Evolutionary conservation across 306 rosid genomes (phyloP), one percentile per base, ranked within the genome.

Genomic region (Begonia masoniana): DNA sequence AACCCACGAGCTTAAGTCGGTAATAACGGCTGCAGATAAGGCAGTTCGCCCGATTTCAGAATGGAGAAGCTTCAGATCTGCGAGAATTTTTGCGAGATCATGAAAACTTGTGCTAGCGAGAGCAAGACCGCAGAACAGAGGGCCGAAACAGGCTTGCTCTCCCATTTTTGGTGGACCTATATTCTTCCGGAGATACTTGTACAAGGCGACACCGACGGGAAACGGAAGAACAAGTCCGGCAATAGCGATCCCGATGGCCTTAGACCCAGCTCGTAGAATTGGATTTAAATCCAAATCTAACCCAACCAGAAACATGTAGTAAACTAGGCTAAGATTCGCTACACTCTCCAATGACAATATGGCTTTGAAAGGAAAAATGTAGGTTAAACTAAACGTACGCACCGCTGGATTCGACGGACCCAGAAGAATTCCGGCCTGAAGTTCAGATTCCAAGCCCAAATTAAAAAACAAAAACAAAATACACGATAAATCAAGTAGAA

Each of bases 301-400:
- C 15, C 92, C 95, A 12, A 76, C 82, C 9, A 85, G 43, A 74
- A 85, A 85, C 12, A 85, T 57, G 56, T 78, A 77, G 68, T 76
- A 82, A 31, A 82, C 78, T 1, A 85, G 82, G 24, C 94, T 89
- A 16, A 82, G 70, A 13, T 85, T 79, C 17, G 91, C 95, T 82
- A 85, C 66, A 65, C 87, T 76, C 61, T 85, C 95, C 6, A 82
- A 2, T 50, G 76, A 71, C 77, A 79, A 62, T 45, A 76, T 78
- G 71, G 91, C 78, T 50, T 69, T 74, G 15, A 74, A 53, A 47
- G 92, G 95, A 63, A 85, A 85, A 1, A 85, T 4, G 39, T 4
- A 31, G 7, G 7, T 31, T 7, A 31, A 31, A 3, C 39, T 31
- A 4, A 31, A 31, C 8, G 0, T 31, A 31, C 39, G 0, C 39